phyloP scores from a whole-genome alignment of 805 yeast species.

The Ogataea minuta region DNA sequence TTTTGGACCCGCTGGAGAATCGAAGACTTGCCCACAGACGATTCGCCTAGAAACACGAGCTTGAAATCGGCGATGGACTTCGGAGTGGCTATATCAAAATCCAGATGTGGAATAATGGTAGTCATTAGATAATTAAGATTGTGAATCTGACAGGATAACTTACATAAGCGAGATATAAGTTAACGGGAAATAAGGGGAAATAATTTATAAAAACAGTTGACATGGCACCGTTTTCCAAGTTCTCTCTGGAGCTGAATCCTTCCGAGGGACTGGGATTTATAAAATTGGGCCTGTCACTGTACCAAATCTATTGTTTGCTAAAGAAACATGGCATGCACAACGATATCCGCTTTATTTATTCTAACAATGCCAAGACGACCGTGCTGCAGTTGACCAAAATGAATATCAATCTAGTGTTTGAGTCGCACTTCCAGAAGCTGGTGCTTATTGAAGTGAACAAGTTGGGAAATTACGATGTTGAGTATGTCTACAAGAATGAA shows the following conservation, averaged over 20 bases:
- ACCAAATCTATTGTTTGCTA: slow-evolving; percentile 20
- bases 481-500: slow-evolving; percentile 24
- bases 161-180: slow-evolving; percentile 5
- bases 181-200: slow-evolving; percentile 5
- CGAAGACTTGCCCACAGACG: slow-evolving; percentile 67
- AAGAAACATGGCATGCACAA: slow-evolving; percentile 14
- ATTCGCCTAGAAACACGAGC: slow-evolving; percentile 45
- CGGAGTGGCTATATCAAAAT: slow-evolving; percentile 19
- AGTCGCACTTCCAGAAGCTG: slow-evolving; percentile 25
- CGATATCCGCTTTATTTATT: slow-evolving; percentile 25
- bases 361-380: slow-evolving; percentile 17
- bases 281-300: slow-evolving; percentile 27
- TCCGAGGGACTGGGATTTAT: slow-evolving; percentile 28
- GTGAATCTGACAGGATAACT: slow-evolving; percentile 1
- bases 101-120: slow-evolving; percentile 21
- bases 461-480: slow-evolving; percentile 14
- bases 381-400: slow-evolving; percentile 23
- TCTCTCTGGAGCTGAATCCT: slow-evolving; percentile 25
- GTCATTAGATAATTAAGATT: slow-evolving; percentile 11
- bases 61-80: slow-evolving; percentile 33
- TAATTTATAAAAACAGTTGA: slow-evolving; percentile 2
- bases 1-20: slow-evolving; percentile 76
- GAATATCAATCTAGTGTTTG: slow-evolving; percentile 28
- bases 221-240: slow-evolving; percentile 6
- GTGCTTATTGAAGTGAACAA: slow-evolving; percentile 28